Evolutionary conservation across 305 asterid species (phyloP), one percentile per base, ranked within the genome.

Genomic region (Petunia hybrid): DNA sequence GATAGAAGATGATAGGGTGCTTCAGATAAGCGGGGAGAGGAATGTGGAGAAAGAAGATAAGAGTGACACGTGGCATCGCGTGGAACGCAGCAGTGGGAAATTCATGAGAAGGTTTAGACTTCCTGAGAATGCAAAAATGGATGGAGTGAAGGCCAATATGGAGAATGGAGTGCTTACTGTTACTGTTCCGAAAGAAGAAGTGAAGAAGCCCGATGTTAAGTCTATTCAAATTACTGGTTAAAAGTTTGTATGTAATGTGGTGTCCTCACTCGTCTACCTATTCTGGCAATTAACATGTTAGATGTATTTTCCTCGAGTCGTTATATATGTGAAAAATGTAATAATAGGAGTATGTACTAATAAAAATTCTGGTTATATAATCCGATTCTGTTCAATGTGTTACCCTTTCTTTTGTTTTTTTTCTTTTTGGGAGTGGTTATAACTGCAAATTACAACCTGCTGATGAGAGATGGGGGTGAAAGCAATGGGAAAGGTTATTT

Each of bases 11-110:
- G 85, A 62, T 46, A 2, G 84, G 9, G 48, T 85, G 16, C 48
- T 82, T 41, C 84, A 77, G 31, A 85, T 85, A 1, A 80, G 86
- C 36, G 84, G 87, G 12, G 87, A 86, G 56, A 81, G 86, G 81
- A 83, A 69, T 2, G 59, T 46, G 80, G 88, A 86, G 60, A 16
- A 42, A 8, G 85, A 78, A 35, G 89, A 86, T 3, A 81, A 75
- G 60, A 78, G 39, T 1, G 82, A 83, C 10, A 81, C 67, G 4
- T 86, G 88, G 88, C 84, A 79, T 10, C 62, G 82, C 0, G 14
- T 80, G 6, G 88, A 81, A 64, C 80, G 87, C 6, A 81, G 83
- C 80, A 81, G 83, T 45, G 86, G 88, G 0, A 86, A 80, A 7
- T 86, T 86, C 77, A 14, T 78, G 81, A 79, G 88, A 59, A 79